Base-by-base conservation (phyloP, 2,329 filamentous ascomycete species). In the Aplosporella prunicola region DNA sequence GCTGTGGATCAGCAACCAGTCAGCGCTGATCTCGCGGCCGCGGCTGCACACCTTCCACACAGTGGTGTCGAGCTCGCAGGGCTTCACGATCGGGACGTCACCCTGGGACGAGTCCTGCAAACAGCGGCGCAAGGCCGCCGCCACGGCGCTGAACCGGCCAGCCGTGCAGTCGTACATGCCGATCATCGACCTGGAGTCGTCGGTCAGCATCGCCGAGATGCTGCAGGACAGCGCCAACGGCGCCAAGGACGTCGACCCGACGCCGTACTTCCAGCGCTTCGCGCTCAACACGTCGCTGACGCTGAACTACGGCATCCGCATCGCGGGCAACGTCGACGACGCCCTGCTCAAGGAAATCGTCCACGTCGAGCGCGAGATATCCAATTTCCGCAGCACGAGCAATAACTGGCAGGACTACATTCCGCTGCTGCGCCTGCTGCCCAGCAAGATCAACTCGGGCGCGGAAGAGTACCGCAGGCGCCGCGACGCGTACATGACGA, bases 391-490 rank as follows among this genome's bases (percentile, higher is more conserved):
- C 32, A 82, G 76, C 17, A 89, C 82, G 0, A 84, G 79, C 49
- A 85, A 87, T 52, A 89, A 89, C 55, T 84, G 81, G 76, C 80
- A 85, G 51, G 84, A 91, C 51, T 89, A 89, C 47, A 74, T 91
- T n/a, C 82, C 84, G 0, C 50, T 88, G 5, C 55, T 91, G 43
- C 70, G 84, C 18, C 56, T 86, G 2, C 70, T 75, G 46, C 71
- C 77, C 2, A 74, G 67, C 20, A 70, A 70, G 45, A 85, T 76
- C 49, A 66, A 66, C 3, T 70, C 76, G 32, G 37, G 37, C 5
- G 80, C 82, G 0, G 61, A 71, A 6, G 73, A 78, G 43, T 84
- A 78, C 58, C 72, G 82, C 24, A 62, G 64, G n/a, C 69, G 83
- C 14, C 68, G 83, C 35, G 82, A 86, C 45, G 72, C 69, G 35